Percentiles rank a stretch among this genome's conserved stretches.
Evolutionary conservation across 345 rosid genomes (phyloP).

Genomic region (Arabis alpina): DNA sequence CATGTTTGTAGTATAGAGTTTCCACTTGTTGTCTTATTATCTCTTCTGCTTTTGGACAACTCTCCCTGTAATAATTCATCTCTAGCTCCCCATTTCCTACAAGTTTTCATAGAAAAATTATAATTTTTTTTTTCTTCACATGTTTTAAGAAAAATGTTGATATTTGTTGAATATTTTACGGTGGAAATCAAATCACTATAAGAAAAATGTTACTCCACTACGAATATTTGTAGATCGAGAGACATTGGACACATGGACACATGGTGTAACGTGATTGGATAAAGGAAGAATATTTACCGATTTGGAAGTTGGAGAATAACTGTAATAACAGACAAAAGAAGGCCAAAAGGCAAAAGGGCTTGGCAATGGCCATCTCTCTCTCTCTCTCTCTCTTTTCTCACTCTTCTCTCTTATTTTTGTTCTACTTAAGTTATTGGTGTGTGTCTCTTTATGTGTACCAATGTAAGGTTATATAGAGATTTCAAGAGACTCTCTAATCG

Average conservation of each 20-base stretch:
- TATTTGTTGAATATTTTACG: neutral
- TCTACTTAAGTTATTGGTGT: conserved; percentile 24
- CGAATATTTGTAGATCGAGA: neutral
- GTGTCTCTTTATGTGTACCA: conserved; percentile 29
- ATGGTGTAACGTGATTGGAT: conserved; percentile 10
- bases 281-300: conserved; percentile 48
- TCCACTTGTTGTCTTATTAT: conserved; percentile 69
- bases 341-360: conserved; percentile 27
- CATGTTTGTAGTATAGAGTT: conserved; percentile 68
- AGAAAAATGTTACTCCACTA: neutral
- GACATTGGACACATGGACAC: neutral
- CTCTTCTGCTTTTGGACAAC: conserved; percentile 84
- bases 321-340: conserved; percentile 52
- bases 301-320: conserved; percentile 51
- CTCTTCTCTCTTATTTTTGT: conserved; percentile 6
- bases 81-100: conserved; percentile 66
- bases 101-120: neutral
- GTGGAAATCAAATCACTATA: conserved; percentile 13
- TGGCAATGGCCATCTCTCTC: conserved; percentile 42
- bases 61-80: conserved; percentile 61
- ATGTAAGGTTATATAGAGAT: conserved; percentile 37
- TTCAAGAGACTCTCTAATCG: conserved; percentile 29
- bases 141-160: neutral
- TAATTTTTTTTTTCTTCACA: neutral
- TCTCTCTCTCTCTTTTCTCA: neutral